These are phyloP conservation scores for Sarocladiaceae sp. DNA, from an alignment of 2,329 filamentous ascomycete species.

Conservation along the genomic window DNA sequence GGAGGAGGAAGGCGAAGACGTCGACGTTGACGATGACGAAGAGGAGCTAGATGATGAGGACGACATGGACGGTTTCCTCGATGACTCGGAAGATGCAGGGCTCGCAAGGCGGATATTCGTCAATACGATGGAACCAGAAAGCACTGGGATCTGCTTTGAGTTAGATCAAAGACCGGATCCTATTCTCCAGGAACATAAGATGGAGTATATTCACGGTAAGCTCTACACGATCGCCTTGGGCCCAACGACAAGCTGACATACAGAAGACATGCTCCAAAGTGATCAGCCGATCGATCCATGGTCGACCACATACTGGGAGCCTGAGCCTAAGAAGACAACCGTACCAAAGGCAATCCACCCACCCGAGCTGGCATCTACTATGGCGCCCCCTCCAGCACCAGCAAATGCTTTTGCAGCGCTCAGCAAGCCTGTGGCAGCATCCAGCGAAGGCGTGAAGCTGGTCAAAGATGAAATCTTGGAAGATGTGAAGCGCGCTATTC, in stretches of 20 bases:
- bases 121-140: constrained; percentile 71
- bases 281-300: background rate
- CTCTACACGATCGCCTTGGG: constrained; percentile 12
- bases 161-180: constrained; percentile 44
- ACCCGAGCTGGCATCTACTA: constrained; percentile 19
- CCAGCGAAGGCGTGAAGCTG: constrained; percentile 21
- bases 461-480: constrained; percentile 35
- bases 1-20: constrained; percentile 65
- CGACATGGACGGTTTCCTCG: constrained; percentile 86
- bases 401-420: constrained; percentile 34
- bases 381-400: constrained; percentile 28
- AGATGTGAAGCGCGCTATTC: constrained; percentile 36
- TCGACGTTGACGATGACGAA: constrained; percentile 62
- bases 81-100: constrained; percentile 72
- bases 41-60: constrained; percentile 73
- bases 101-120: constrained; percentile 53
- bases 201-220: constrained; percentile 72
- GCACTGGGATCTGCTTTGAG: constrained; percentile 83
- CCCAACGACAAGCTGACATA: background rate
- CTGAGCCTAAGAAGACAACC: constrained; percentile 29
- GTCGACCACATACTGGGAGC: constrained; percentile 63
- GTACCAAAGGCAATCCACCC: constrained; percentile 10
- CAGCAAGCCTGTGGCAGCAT: constrained; percentile 11
- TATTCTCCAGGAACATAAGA: constrained; percentile 56
- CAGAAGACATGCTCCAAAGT: constrained; percentile 9